phyloP scores from a whole-genome alignment of 768 basidiomycete genomes.

The Ephemerocybe angulata region DNA sequence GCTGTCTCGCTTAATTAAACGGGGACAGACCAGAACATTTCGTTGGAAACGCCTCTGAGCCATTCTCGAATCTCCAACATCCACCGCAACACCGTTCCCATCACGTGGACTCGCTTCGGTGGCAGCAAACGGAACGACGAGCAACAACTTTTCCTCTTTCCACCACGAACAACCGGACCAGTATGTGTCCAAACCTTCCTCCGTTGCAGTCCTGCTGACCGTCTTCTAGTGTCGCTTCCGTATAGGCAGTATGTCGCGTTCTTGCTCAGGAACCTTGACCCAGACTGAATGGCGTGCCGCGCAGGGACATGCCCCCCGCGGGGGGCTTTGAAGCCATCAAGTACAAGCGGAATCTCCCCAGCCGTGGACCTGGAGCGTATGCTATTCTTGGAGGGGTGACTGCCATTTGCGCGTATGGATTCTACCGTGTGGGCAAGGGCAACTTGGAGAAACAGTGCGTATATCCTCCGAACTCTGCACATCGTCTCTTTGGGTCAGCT shows the following conservation, averaged over 20 bases:
- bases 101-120: conserved; percentile 3
- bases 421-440: conserved; percentile 87
- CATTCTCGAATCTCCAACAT: not conserved
- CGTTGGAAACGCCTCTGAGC: too few relatives aligned
- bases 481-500: conserved; percentile 43
- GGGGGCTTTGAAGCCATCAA: conserved; percentile 91
- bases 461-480: conserved; percentile 8
- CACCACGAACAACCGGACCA: conserved; percentile 7
- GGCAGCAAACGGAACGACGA: not conserved
- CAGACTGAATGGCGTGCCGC: not conserved
- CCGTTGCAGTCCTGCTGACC: conserved; percentile 6
- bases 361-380: conserved; percentile 81
- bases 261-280: conserved; percentile 8
- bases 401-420: conserved; percentile 84
- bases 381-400: conserved; percentile 84
- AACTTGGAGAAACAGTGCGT: conserved; percentile 91
- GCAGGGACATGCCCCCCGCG: conserved; percentile 91
- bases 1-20: too few relatives aligned
- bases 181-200: conserved; percentile 3
- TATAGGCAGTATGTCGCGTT: conserved; percentile 58
- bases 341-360: conserved; percentile 94
- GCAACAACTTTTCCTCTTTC: conserved; percentile 11
- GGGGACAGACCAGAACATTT: too few relatives aligned
- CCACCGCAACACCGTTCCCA: not conserved
- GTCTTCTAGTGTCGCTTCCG: conserved; percentile 49